Evolutionary conservation across 192 early-diverging fungal genomes (phyloP).

Genomic region (Ambispora gerdemannii): DNA sequence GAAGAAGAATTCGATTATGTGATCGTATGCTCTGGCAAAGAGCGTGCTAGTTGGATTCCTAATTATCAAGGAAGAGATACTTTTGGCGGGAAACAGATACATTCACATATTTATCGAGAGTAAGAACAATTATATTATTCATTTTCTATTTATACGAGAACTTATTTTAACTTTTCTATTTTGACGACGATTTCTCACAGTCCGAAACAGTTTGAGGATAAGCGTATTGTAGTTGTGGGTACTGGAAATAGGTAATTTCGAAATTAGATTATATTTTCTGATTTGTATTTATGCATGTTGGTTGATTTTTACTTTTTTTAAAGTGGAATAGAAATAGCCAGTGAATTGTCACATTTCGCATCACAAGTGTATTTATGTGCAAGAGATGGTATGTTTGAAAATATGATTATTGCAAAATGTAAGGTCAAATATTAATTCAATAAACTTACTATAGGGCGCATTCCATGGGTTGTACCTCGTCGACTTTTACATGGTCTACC

Average conservation of each 20-base stretch:
- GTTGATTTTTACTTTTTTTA: background rate
- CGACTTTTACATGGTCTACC: conserved; percentile 45
- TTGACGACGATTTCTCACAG: conserved; percentile 29
- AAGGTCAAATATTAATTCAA: background rate
- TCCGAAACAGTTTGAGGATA: conserved; percentile 47
- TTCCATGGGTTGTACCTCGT: conserved; percentile 47
- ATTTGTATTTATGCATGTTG: background rate
- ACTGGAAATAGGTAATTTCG: conserved; percentile 45
- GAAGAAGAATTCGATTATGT: conserved; percentile 60
- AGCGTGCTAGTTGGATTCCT: conserved; percentile 52
- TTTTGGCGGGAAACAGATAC: conserved; percentile 51
- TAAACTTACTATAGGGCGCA: conserved; percentile 29
- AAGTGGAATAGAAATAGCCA: conserved; percentile 54
- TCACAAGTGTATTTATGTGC: conserved; percentile 49
- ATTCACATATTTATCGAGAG: conserved; percentile 58
- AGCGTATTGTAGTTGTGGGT: conserved; percentile 55
- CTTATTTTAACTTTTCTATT: background rate
- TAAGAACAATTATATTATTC: conserved; percentile 21
- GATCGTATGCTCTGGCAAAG: conserved; percentile 63
- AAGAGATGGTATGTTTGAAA: conserved; percentile 22
- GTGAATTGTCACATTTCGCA: conserved; percentile 53
- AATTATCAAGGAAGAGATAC: conserved; percentile 51
- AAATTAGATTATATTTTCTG: background rate
- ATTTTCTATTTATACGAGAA: too few relatives aligned
- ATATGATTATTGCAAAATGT: background rate